Evolutionary conservation across 1,139 yeast genomes (phyloP), one percentile per base, ranked within the genome.

Genomic region (Schizosaccharomyces versatilis): DNA sequence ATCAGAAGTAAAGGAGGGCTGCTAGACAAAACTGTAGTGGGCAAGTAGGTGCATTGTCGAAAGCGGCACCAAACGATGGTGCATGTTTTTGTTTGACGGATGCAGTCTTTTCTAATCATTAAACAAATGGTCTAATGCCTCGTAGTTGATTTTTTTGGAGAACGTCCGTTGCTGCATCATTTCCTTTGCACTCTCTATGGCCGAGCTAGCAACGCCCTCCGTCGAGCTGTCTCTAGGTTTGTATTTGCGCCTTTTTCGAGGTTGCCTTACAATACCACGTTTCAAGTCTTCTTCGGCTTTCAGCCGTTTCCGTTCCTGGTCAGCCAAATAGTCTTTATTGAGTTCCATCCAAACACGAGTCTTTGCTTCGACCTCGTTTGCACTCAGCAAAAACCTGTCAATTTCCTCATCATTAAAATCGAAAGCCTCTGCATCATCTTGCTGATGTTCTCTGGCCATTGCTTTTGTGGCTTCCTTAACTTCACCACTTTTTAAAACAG

Each of bases 61-160:
- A 24, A 24, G 5, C 32, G 5, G 5, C 5, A 24, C 32, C 32
- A 24, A 24, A 24, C 32, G 32, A 24, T 3, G 2, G 32, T 24
- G 32, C 32, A 24, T 5, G 32, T 24, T 24, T 24, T 24, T 24
- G 32, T 24, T 24, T 2, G 32, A 24, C 32, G 32, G 5, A 5
- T 24, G 5, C 32, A 24, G 32, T 24, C n/a, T 24, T 24, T 8
- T 15, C 49, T 44, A 49, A 39, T 59, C 57, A 41, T 53, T 53
- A 51, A 84, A 83, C 60, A 85, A 71, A 57, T 74, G 78, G 58
- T 79, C 80, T 57, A 85, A 75, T 2, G 88, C 85, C 54, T 75
- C 79, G 66, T 88, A 88, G 66, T 88, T 88, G 66, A 88, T 82
- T 71, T 88, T 88, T 69, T 80, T 83, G 36, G 95, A 84, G 60